Evolutionary conservation across 2,329 filamentous ascomycete species (phyloP).

Genomic region (Fusarium redolens): DNA sequence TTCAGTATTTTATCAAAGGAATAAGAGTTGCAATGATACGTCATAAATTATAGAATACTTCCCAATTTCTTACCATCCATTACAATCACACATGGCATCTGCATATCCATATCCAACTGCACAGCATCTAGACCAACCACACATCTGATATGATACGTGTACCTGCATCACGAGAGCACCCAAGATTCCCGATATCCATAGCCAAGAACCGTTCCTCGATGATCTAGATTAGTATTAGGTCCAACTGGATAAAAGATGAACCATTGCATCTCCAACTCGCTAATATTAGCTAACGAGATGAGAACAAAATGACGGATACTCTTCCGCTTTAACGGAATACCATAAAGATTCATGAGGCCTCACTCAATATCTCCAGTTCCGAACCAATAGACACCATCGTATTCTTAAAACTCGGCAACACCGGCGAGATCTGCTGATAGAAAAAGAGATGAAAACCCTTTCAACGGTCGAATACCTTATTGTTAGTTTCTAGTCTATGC

Average conservation of each 20-base stretch:
- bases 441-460: neutral
- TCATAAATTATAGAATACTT: neutral
- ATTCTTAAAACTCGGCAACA: neutral
- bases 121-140: neutral
- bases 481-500: neutral
- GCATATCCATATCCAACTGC: neutral
- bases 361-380: neutral
- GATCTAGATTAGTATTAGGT: neutral
- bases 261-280: neutral
- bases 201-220: constrained; percentile 12
- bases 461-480: constrained; percentile 7
- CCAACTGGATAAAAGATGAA: neutral
- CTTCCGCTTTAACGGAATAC: constrained; percentile 13
- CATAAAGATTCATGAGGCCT: neutral
- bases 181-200: constrained; percentile 11
- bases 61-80: neutral
- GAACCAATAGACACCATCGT: neutral
- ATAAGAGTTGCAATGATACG: neutral
- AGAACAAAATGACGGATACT: neutral
- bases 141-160: neutral
- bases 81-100: neutral
- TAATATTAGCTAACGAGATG: constrained; percentile 16
- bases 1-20: too few species aligned
- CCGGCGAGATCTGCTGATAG: constrained; percentile 6
- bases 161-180: constrained; percentile 23